Conservation (phyloP, 805 yeast genomes). For the Lipomyces anomalus region DNA sequence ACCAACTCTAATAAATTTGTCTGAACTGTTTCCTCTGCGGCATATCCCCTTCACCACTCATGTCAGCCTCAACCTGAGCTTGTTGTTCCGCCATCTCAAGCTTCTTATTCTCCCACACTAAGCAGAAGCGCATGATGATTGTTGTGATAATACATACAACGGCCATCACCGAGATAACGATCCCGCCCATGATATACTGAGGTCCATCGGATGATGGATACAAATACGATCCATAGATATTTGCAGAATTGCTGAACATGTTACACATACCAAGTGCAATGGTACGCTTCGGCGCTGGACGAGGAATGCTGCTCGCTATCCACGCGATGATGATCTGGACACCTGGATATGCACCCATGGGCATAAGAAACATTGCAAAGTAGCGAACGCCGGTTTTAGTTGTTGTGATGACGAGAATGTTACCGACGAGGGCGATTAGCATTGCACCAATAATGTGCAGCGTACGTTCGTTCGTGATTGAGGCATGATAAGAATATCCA, state of each 20-base stretch:
- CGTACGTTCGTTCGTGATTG: slow-evolving; percentile 21
- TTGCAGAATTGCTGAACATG: slow-evolving; percentile 13
- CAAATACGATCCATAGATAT: slow-evolving; percentile 12
- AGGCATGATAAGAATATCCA: slow-evolving; percentile 19
- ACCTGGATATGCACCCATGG: slow-evolving; percentile 13
- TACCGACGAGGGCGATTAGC: slow-evolving; percentile 40
- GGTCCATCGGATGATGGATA: slow-evolving; percentile 12
- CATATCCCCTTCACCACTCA: slow-evolving; percentile 1
- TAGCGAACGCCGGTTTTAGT: slow-evolving; percentile 53
- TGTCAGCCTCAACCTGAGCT: slow-evolving; percentile 4
- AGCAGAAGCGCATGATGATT: slow-evolving; percentile 6
- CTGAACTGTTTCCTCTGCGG: slow-evolving; percentile 1
- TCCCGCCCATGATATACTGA: slow-evolving; percentile 16
- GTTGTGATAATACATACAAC: slow-evolving; percentile 6
- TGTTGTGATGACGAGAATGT: slow-evolving; percentile 47
- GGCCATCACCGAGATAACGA: slow-evolving; percentile 8
- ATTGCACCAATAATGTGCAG: slow-evolving; percentile 42
- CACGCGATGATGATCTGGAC: slow-evolving; percentile 18
- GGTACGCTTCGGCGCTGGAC: slow-evolving; percentile 16
- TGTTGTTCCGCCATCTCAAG: slow-evolving; percentile 13
- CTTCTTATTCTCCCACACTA: slow-evolving; percentile 9
- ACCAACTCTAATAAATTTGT: neutral
- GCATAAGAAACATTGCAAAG: slow-evolving; percentile 45
- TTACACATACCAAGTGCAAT: slow-evolving; percentile 14
- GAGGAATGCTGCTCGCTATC: slow-evolving; percentile 14